Conservation (phyloP, 2,329 filamentous ascomycete species). For the Pseudogymnoascus sp. region DNA sequence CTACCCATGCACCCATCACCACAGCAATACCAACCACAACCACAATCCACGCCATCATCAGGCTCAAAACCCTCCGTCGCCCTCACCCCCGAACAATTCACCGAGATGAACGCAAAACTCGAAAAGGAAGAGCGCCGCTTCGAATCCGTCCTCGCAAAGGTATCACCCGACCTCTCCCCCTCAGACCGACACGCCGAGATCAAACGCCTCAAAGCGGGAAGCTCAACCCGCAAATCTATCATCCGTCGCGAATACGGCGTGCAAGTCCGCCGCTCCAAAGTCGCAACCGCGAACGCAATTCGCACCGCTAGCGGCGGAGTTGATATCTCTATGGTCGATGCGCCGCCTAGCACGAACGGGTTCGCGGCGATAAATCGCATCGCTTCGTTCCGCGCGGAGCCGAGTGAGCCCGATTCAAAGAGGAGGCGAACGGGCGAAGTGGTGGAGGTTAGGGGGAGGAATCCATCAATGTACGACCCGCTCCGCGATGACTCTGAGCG, state of each 20-base stretch:
- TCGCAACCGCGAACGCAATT: not conserved
- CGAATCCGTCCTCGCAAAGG: not conserved
- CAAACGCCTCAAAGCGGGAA: not conserved
- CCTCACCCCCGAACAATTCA: not conserved
- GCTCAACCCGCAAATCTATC: not conserved
- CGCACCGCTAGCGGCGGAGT: not conserved
- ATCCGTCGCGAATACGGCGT: not conserved
- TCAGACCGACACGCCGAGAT: not conserved
- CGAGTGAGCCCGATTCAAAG: not conserved
- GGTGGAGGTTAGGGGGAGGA: not conserved
- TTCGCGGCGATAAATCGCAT: not conserved
- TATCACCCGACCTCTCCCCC: not conserved
- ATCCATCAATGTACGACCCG: not conserved
- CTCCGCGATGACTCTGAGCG: not conserved
- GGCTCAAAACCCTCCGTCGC: not conserved
- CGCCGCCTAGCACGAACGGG: not conserved
- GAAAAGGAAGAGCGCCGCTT: not conserved
- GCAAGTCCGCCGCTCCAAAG: not conserved
- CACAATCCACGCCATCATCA: not conserved
- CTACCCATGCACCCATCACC: not conserved
- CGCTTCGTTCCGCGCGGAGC: not conserved
- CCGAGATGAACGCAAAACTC: not conserved
- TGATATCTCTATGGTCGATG: not conserved
- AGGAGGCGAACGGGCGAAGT: not conserved
- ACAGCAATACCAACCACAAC: not conserved